Conservation (phyloP, 1,284 basidiomycete genomes). For the Pseudozyma tsukubaensis region DNA sequence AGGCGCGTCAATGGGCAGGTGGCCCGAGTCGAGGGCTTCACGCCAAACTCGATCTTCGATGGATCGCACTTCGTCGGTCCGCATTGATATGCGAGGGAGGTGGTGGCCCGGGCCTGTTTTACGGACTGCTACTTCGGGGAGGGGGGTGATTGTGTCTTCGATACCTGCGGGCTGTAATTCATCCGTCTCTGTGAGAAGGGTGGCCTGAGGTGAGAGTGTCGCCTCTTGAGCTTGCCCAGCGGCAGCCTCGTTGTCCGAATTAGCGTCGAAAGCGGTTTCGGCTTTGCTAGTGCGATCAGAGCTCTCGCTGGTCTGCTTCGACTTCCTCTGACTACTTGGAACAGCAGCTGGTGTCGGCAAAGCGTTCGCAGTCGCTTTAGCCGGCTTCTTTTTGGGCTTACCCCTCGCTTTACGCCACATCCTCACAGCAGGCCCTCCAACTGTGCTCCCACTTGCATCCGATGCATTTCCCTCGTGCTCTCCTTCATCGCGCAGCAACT, state of each 20-base stretch:
- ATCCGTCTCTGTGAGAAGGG: background rate
- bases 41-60: constrained; percentile 54
- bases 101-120: constrained; percentile 8
- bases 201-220: background rate
- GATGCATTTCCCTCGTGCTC: constrained; percentile 33
- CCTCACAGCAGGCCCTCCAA: constrained; percentile 50
- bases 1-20: constrained; percentile 53
- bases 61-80: constrained; percentile 40
- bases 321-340: background rate
- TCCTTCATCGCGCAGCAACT: constrained; percentile 28
- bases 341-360: background rate
- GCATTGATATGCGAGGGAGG: constrained; percentile 31
- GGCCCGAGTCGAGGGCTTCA: constrained; percentile 42
- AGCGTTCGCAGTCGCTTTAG: background rate
- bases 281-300: constrained; percentile 42
- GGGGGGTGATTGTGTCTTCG: background rate
- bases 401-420: constrained; percentile 56
- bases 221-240: background rate
- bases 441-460: constrained; percentile 53
- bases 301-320: constrained; percentile 21
- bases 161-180: background rate
- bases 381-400: constrained; percentile 36
- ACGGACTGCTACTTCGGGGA: background rate
- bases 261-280: constrained; percentile 31
- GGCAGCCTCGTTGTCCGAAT: constrained; percentile 16